Conservation (phyloP, 371 early-diverging fungal species). For the Rhizopus delemar region DNA sequence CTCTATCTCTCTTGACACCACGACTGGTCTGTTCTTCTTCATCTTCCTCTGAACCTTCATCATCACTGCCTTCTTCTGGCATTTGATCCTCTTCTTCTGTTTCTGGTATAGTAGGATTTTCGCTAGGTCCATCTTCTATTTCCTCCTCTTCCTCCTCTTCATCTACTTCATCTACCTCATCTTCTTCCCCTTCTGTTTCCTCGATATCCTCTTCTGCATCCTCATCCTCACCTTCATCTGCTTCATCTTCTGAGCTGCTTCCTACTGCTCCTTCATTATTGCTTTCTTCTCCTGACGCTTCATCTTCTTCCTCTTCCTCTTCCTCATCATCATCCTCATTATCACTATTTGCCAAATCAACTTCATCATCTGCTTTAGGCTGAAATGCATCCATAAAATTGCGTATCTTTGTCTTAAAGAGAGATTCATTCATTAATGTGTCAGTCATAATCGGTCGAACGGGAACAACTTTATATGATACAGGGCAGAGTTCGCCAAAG, state of each 20-base stretch:
- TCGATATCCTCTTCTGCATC: slow-evolving; percentile 11
- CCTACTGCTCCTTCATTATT: slow-evolving; percentile 4
- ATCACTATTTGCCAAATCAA: slow-evolving; percentile 8
- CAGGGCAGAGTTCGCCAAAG: background rate
- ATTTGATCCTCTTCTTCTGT: slow-evolving; percentile 1
- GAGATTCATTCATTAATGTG: slow-evolving; percentile 19
- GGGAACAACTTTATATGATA: background rate
- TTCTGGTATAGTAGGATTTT: background rate
- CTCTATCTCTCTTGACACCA: background rate
- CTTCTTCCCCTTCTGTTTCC: slow-evolving; percentile 14
- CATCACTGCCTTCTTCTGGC: slow-evolving; percentile 11
- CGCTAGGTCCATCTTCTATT: slow-evolving; percentile 1
- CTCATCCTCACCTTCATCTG: slow-evolving; percentile 6
- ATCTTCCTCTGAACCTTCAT: slow-evolving; percentile 4
- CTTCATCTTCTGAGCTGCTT: background rate
- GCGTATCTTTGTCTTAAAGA: slow-evolving; percentile 25
- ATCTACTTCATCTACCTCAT: slow-evolving; percentile 2
- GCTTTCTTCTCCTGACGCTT: slow-evolving; percentile 7
- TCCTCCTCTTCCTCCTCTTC: slow-evolving; percentile 6
- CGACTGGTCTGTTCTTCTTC: background rate
- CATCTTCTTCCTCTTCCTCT: slow-evolving; percentile 15
- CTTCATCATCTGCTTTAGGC: slow-evolving; percentile 16
- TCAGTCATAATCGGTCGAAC: background rate
- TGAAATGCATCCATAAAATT: slow-evolving; percentile 27
- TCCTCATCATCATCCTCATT: slow-evolving; percentile 13